Evolutionary conservation across 169 alveolate genomes (phyloP).

Genomic region (Plasmodium gallinaceum): DNA sequence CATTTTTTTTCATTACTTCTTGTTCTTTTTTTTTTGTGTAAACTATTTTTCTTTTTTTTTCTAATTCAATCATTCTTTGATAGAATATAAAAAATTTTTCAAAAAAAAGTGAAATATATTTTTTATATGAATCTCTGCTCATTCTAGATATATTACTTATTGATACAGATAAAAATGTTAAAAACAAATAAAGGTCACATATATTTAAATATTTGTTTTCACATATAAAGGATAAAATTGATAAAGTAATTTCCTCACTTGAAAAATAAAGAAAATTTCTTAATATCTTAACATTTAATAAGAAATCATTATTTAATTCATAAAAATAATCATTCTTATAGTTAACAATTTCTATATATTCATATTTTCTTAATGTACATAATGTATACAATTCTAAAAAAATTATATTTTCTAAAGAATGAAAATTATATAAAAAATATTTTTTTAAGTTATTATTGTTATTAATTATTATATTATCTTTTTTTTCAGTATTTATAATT

Average conservation of each 20-base stretch:
- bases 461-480: background rate
- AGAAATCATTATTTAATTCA: slow-evolving; percentile 24
- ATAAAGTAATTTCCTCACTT: slow-evolving; percentile 58
- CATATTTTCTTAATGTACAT: slow-evolving; percentile 61
- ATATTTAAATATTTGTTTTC: slow-evolving; percentile 74
- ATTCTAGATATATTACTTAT: slow-evolving; percentile 62
- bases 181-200: slow-evolving; percentile 60
- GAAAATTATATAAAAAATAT: slow-evolving; percentile 59
- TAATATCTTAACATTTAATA: slow-evolving; percentile 53
- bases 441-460: background rate
- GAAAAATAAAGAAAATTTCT: slow-evolving; percentile 48
- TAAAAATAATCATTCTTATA: slow-evolving; percentile 50
- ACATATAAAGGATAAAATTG: slow-evolving; percentile 66
- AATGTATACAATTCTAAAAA: slow-evolving; percentile 59
- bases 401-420: slow-evolving; percentile 50
- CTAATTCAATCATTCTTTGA: slow-evolving; percentile 69
- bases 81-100: slow-evolving; percentile 65
- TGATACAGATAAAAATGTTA: slow-evolving; percentile 50
- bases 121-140: slow-evolving; percentile 67
- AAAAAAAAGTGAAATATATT: slow-evolving; percentile 59
- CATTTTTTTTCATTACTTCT: background rate
- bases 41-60: background rate
- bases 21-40: background rate
- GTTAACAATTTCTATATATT: slow-evolving; percentile 31
- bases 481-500: background rate